These are phyloP conservation scores for Cyberlindnera saturnus DNA, from an alignment of 805 yeast genomes.

Conservation along the genomic window DNA sequence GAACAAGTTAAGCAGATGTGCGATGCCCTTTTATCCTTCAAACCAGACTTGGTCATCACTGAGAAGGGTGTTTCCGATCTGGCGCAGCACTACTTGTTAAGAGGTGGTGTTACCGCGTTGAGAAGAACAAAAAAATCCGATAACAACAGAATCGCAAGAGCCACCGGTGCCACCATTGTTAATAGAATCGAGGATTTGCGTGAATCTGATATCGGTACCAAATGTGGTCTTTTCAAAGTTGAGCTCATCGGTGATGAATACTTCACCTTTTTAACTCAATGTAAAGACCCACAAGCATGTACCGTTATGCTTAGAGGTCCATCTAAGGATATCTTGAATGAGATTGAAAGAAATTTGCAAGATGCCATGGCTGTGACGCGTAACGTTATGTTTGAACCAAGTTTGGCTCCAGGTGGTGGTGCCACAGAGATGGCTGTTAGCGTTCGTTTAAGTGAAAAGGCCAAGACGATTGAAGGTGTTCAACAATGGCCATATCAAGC, in stretches of 20 bases:
- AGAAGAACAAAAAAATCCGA: slow-evolving; percentile 95
- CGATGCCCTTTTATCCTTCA: slow-evolving; percentile 74
- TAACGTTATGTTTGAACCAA: slow-evolving; percentile 91
- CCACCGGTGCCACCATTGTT: slow-evolving; percentile 96
- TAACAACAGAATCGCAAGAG: slow-evolving; percentile 93
- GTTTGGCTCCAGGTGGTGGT: slow-evolving; percentile 97
- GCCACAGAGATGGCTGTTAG: slow-evolving; percentile 99
- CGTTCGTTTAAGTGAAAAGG: slow-evolving; percentile 81
- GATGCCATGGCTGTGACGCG: slow-evolving; percentile 98
- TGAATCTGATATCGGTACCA: slow-evolving; percentile 83
- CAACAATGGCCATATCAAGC: slow-evolving; percentile 99
- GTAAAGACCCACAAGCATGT: slow-evolving; percentile 87
- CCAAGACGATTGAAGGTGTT: slow-evolving; percentile 88
- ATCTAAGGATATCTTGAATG: slow-evolving; percentile 92
- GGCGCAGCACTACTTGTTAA: slow-evolving; percentile 92
- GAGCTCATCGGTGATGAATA: slow-evolving; percentile 97
- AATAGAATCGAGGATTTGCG: slow-evolving; percentile 92
- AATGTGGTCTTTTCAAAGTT: slow-evolving; percentile 87
- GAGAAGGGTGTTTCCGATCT: slow-evolving; percentile 98
- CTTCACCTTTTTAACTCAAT: slow-evolving; percentile 76
- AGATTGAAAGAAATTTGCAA: slow-evolving; percentile 92
- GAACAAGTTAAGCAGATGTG: slow-evolving; percentile 89
- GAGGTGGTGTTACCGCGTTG: slow-evolving; percentile 87
- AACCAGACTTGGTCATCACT: slow-evolving; percentile 92
- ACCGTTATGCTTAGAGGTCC: slow-evolving; percentile 92